Conservation (phyloP, 2,329 filamentous ascomycete species). For the Aspergillus sp. region DNA sequence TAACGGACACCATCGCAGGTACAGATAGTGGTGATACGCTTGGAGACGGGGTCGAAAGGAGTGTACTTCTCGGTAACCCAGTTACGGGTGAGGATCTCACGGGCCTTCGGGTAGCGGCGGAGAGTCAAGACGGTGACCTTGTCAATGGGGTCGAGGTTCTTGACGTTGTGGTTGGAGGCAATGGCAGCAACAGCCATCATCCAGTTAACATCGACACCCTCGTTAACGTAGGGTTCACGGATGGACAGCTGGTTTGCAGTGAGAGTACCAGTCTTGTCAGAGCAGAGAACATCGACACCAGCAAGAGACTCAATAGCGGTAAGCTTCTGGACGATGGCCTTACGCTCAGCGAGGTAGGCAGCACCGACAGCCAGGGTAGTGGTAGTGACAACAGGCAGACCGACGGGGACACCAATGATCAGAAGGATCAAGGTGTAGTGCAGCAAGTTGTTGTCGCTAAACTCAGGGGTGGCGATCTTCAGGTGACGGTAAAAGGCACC, state of each 20-base stretch:
- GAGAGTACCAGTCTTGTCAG: slow-evolving; percentile 72
- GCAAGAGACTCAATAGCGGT: slow-evolving; percentile 70
- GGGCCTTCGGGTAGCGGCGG: slow-evolving; percentile 67
- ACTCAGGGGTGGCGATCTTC: slow-evolving; percentile 44
- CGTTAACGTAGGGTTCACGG: slow-evolving; percentile 66
- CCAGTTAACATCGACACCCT: slow-evolving; percentile 72
- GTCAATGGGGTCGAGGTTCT: slow-evolving; percentile 70
- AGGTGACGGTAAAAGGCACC: slow-evolving; percentile 70
- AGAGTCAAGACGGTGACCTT: slow-evolving; percentile 70
- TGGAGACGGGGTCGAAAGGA: slow-evolving; percentile 64
- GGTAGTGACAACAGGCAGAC: slow-evolving; percentile 70
- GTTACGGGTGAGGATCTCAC: slow-evolving; percentile 64
- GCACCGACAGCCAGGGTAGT: slow-evolving; percentile 70
- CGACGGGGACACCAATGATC: slow-evolving; percentile 71
- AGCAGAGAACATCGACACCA: slow-evolving; percentile 69
- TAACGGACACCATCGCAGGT: slow-evolving; percentile 62
- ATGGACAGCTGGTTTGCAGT: slow-evolving; percentile 57
- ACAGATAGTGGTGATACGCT: slow-evolving; percentile 66
- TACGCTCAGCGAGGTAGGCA: slow-evolving; percentile 67
- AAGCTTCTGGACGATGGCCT: slow-evolving; percentile 72
- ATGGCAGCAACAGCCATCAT: slow-evolving; percentile 75
- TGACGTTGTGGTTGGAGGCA: slow-evolving; percentile 70
- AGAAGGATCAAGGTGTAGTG: slow-evolving; percentile 62
- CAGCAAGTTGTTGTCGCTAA: slow-evolving; percentile 56
- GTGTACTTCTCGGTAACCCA: slow-evolving; percentile 73